Evolutionary conservation across 2,329 filamentous ascomycete species (phyloP).

Genomic region (Fusarium sp.): DNA sequence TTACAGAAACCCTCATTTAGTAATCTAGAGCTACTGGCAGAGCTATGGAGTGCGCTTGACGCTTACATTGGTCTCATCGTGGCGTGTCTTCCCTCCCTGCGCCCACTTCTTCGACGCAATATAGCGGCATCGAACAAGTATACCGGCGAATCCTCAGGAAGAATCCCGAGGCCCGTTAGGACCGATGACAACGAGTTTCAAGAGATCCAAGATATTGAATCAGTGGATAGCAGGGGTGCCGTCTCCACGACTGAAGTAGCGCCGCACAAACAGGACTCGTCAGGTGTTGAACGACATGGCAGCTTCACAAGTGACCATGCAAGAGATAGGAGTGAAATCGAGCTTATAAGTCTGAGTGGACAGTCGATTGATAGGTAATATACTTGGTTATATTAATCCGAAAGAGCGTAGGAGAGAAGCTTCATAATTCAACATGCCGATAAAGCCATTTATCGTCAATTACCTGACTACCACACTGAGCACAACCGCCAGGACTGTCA

Average conservation of each 20-base stretch:
- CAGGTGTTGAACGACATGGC: neutral
- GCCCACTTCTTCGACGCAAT: constrained; percentile 17
- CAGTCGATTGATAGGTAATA: neutral
- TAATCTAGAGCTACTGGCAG: neutral
- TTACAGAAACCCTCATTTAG: neutral
- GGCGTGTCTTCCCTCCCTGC: constrained; percentile 24
- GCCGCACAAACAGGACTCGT: neutral
- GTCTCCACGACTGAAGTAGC: neutral
- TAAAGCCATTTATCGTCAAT: neutral
- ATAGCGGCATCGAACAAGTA: constrained; percentile 6
- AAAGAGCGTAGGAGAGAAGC: neutral
- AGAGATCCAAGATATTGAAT: constrained; percentile 21
- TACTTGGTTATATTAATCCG: neutral
- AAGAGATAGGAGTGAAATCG: neutral
- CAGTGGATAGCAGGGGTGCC: neutral
- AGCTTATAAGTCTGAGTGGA: neutral
- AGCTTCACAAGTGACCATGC: neutral
- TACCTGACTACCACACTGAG: neutral
- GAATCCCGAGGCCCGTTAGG: constrained; percentile 2
- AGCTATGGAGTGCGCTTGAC: constrained; percentile 33
- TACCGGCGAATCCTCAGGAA: constrained; percentile 17
- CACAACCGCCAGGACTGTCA: neutral
- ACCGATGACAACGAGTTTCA: constrained; percentile 24
- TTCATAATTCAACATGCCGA: neutral
- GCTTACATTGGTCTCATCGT: constrained; percentile 29